A percentile compares a stretch with the other conserved stretches of the same genome.
Evolutionary conservation across 1,139 yeast species (phyloP).

Genomic region (Suhomyces ambrosiae): DNA sequence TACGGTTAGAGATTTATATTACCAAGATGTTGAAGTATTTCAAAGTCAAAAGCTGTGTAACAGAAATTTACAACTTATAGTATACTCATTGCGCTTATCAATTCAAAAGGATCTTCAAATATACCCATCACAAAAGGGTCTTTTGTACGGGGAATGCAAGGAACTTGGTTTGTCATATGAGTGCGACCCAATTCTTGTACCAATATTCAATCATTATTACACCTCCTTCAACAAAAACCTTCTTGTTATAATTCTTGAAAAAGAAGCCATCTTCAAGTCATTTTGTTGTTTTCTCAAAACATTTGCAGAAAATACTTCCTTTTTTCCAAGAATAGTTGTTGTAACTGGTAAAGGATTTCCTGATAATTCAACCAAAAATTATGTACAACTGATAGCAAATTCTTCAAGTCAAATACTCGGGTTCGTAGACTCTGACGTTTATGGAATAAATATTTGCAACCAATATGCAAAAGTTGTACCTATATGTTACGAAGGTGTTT

Average conservation of each 20-base stretch:
- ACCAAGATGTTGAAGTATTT: constrained; percentile 62
- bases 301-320: constrained; percentile 6
- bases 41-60: constrained; percentile 50
- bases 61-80: constrained; percentile 37
- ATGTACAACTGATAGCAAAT: constrained; percentile 25
- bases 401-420: constrained; percentile 23
- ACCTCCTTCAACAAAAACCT: background rate
- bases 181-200: constrained; percentile 31
- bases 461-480: constrained; percentile 18
- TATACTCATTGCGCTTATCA: constrained; percentile 27
- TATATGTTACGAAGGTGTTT: constrained; percentile 28
- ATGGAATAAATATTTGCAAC: constrained; percentile 63
- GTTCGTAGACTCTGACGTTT: constrained; percentile 62
- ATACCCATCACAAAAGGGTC: constrained; percentile 65
- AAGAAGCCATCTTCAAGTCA: constrained; percentile 55
- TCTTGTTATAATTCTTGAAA: constrained; percentile 61
- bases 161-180: constrained; percentile 14
- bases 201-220: constrained; percentile 11
- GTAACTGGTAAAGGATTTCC: constrained; percentile 76
- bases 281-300: constrained; percentile 26
- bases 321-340: constrained; percentile 27
- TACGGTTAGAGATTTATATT: constrained; percentile 67
- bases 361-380: constrained; percentile 31
- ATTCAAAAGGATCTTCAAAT: constrained; percentile 40
- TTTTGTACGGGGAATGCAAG: constrained; percentile 45